Base-by-base conservation (phyloP, 2,329 filamentous ascomycete species). In the Colletotrichum australisinense region DNA sequence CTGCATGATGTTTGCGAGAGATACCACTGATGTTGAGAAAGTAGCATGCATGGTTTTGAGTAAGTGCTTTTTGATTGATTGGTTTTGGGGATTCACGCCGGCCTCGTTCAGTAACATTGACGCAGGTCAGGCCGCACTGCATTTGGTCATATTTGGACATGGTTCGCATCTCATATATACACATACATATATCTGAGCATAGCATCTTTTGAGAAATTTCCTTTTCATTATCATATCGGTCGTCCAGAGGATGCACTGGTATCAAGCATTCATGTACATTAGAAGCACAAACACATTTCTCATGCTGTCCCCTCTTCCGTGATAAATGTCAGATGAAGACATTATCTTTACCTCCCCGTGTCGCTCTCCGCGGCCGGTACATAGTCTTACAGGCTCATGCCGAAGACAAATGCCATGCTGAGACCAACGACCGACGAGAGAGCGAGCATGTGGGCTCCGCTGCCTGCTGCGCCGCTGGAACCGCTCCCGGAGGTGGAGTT, bases 401-500 rank as follows among this genome's bases (percentile, higher is more conserved):
- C 83, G 49, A 82, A 76, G 30, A 79, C 81, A 69, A 87, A 84
- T 5, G 78, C 77, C 69, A 81, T 77, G 19, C 83, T 81, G 58
- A 88, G 74, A 11, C 80, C 85, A 22, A 82, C 80, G 8, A 83
- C 79, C 19, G 80, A 79, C 22, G 80, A 76, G 70, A 88, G 69
- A 4, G 80, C 78, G 49, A 72, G 78, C 14, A 28, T n/a, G n/a
- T 49, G 52, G 22, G 79, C 76, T 19, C 77, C 73, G 16, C 73
- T 63, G 12, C 74, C 71, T 26, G 75, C 49, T 0, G 77, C 62
- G 6, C 70, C 80, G 11, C 68, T 72, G 57, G 62, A 63, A 52
- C 67, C 59, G 55, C 58, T 24, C 11, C 57, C 57, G 0, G 24
- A 22, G 42, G 72, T 74, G 24, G 71, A 72, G 55, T 74, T 63